Percentiles rank a stretch among this genome's conserved stretches.
Conservation (phyloP, 306 rosid species). For the Quillaja saponaria region DNA sequence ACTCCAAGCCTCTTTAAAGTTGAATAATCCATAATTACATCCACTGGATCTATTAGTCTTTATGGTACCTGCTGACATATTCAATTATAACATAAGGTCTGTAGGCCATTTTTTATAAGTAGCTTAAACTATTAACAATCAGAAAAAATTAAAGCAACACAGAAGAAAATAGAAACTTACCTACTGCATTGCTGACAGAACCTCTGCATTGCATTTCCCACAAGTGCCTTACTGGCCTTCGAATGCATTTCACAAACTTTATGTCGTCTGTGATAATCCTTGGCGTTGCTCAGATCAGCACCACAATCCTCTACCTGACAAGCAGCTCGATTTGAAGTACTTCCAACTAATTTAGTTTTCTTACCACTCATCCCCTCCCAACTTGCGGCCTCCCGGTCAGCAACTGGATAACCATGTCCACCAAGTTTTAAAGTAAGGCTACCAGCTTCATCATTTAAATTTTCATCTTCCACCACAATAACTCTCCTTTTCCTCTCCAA, state of each 20-base stretch:
- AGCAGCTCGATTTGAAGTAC: constrained; percentile 55
- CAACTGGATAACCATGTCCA: constrained; percentile 45
- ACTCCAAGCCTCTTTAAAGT: background rate
- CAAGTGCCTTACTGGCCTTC: constrained; percentile 77
- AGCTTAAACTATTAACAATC: constrained; percentile 10
- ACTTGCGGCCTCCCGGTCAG: constrained; percentile 55
- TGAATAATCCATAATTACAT: no score
- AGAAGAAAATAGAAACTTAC: constrained; percentile 38
- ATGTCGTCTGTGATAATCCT: constrained; percentile 85
- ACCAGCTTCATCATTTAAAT: constrained; percentile 52
- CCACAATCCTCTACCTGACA: constrained; percentile 95
- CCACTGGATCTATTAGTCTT: no score
- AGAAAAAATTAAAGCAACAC: constrained; percentile 12
- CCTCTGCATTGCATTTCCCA: constrained; percentile 76
- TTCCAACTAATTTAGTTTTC: constrained; percentile 68
- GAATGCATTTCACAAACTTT: constrained; percentile 93
- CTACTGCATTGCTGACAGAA: constrained; percentile 98
- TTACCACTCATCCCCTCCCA: constrained; percentile 61
- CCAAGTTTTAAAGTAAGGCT: constrained; percentile 64
- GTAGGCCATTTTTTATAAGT: no score
- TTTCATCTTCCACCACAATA: constrained; percentile 53
- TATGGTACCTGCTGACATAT: background rate
- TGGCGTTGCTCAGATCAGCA: constrained; percentile 77
- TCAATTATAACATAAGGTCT: background rate
- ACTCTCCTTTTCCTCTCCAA: constrained; percentile 72